Conservation (phyloP, 2,329 filamentous ascomycete species). For the Whalleya microplaca region DNA sequence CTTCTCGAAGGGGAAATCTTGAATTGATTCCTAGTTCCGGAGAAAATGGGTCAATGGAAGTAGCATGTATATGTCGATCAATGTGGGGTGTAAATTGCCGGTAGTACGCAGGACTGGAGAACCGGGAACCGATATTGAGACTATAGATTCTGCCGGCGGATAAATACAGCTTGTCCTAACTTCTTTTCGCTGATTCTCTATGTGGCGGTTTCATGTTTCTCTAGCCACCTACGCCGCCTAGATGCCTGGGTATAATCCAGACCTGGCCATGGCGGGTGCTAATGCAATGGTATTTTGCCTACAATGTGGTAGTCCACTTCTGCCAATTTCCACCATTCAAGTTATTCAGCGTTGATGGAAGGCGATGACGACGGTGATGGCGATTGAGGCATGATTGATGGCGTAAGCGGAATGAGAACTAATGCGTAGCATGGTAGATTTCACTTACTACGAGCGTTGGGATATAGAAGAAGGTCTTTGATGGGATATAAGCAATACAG, state of each 20-base stretch:
- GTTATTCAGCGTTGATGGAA: constrained; percentile 4
- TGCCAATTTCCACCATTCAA: constrained; percentile 16
- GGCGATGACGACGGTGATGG: neutral
- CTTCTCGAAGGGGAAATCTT: constrained; percentile 16
- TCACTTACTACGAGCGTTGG: neutral
- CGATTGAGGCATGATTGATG: constrained; percentile 24
- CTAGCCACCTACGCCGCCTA: neutral
- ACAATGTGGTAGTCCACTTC: constrained; percentile 10
- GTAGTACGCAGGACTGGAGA: constrained; percentile 13
- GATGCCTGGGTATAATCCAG: constrained; percentile 15
- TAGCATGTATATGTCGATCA: constrained; percentile 21
- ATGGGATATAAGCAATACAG: neutral
- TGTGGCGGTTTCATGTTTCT: constrained; percentile 22
- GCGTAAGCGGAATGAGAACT: constrained; percentile 10
- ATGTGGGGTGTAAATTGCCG: constrained; percentile 24
- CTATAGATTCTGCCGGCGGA: constrained; percentile 28
- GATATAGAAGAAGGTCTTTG: neutral
- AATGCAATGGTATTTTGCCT: constrained; percentile 18
- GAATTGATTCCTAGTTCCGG: constrained; percentile 27
- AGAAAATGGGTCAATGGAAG: constrained; percentile 18
- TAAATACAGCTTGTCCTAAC: constrained; percentile 21
- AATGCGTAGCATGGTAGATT: too few species aligned
- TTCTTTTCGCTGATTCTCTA: constrained; percentile 3
- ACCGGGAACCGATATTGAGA: constrained; percentile 26
- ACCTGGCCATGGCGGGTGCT: constrained; percentile 6